These are phyloP conservation scores for Filobasidium uniguttulatum DNA, from an alignment of 1,284 basidiomycete genomes.

Conservation along the genomic window DNA sequence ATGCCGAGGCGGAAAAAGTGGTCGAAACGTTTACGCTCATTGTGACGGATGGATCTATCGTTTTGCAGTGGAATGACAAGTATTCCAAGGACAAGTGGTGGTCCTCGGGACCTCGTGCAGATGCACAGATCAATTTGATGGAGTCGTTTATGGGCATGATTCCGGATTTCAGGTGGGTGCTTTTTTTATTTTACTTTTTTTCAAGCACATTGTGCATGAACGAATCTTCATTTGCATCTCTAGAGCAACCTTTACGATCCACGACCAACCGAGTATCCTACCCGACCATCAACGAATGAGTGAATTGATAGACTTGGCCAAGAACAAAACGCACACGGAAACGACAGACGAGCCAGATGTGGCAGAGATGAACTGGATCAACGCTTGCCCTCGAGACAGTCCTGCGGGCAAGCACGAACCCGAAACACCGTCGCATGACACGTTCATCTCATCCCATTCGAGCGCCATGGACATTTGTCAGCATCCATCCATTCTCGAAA, in stretches of 20 bases:
- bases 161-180: constrained; percentile 26
- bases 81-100: constrained; percentile 36
- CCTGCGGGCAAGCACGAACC: constrained; percentile 25
- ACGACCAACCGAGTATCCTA: constrained; percentile 36
- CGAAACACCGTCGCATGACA: constrained; percentile 28
- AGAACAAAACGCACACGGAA: constrained; percentile 22
- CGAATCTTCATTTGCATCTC: background rate
- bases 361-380: constrained; percentile 26
- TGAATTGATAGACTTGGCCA: constrained; percentile 28
- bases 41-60: constrained; percentile 34
- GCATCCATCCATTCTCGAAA: constrained; percentile 34
- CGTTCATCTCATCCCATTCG: constrained; percentile 30
- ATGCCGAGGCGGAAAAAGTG: constrained; percentile 29
- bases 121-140: constrained; percentile 37
- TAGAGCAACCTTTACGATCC: constrained; percentile 36
- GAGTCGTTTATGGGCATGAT: constrained; percentile 34
- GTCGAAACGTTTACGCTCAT: constrained; percentile 38
- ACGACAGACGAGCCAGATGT: constrained; percentile 27
- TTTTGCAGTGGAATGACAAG: constrained; percentile 38
- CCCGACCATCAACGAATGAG: constrained; percentile 27
- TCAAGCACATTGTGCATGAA: background rate
- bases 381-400: constrained; percentile 31
- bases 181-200: background rate
- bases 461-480: constrained; percentile 36
- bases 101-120: constrained; percentile 31